Evolutionary conservation across 139 green algal genomes (phyloP).

Genomic region (Picochlorum sp.): DNA sequence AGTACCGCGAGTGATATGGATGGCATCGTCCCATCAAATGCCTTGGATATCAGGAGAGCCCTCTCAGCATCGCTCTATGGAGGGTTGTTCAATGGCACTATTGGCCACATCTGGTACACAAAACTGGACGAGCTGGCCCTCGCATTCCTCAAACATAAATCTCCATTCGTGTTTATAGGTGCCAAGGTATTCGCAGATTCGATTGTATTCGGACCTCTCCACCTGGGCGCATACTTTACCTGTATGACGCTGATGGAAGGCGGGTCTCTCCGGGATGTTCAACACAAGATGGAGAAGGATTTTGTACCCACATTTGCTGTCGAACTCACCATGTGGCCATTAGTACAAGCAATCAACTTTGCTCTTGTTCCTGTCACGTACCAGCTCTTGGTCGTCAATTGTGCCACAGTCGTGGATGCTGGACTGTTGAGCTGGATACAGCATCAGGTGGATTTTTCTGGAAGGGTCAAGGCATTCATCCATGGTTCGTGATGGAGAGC

Average conservation of each 20-base stretch:
- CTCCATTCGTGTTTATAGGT: slow-evolving; percentile 14
- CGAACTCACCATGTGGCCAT: slow-evolving; percentile 24
- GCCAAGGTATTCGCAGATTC: slow-evolving; percentile 25
- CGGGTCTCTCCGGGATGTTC: slow-evolving; percentile 3
- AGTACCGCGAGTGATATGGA: too few species aligned
- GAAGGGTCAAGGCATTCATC: neutral
- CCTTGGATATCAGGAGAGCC: neutral
- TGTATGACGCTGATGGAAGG: slow-evolving; percentile 15
- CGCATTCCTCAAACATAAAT: neutral
- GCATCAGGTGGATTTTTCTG: neutral
- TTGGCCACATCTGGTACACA: slow-evolving; percentile 28
- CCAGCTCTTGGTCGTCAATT: slow-evolving; percentile 29
- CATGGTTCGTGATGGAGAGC: too few species aligned
- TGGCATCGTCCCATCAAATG: too few species aligned
- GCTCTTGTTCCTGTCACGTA: slow-evolving; percentile 18
- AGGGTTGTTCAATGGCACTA: slow-evolving; percentile 10
- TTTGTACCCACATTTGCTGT: slow-evolving; percentile 27
- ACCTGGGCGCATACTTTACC: slow-evolving; percentile 25
- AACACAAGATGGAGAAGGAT: slow-evolving; percentile 22
- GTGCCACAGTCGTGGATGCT: slow-evolving; percentile 18
- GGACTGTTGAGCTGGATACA: slow-evolving; percentile 4
- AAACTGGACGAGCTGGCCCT: slow-evolving; percentile 9
- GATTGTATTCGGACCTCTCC: slow-evolving; percentile 20
- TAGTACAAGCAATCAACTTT: slow-evolving; percentile 28
- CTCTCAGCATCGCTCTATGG: slow-evolving; percentile 17